Base-by-base conservation (phyloP, 2,329 filamentous ascomycete species). In the Aspergillus felis region DNA sequence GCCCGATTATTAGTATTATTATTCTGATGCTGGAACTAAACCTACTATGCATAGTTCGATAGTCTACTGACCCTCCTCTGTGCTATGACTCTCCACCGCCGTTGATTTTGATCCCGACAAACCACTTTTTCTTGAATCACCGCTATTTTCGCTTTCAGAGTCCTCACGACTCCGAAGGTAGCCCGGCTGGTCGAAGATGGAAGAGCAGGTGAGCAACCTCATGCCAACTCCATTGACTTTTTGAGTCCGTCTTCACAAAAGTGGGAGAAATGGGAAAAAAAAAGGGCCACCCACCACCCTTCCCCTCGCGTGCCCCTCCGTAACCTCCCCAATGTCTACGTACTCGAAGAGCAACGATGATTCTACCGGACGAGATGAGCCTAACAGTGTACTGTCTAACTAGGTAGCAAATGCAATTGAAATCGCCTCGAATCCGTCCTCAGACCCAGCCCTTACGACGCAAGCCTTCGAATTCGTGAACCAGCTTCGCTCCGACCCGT, bases 341-440 rank as follows among this genome's bases (percentile, higher is more conserved):
- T 53, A 27, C 20, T 29, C n/a, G 7, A 55, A 51, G 44, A 10
- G 28, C 32, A 28, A 52, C 42, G 32, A 12, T 28, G 57, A 22
- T n/a, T 22, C 8, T 25, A 35, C 44, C 44, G 27, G n/a, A 28
- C n/a, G 9, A 27, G 6, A 49, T n/a, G 32, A 47, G 9, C 32
- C 57, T 70, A 61, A 69, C 62, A 62, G 50, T 27, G 14, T 51
- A 41, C 54, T n/a, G 29, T 51, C 27, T 50, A 57, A 10, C 53
- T 57, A 97, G 91, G 87, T 97, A 76, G 90, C 94, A 79, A 93
- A 91, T 79, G 94, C 94, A 76, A 94, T 97, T 79, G 87, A 94
- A 76, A 95, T 97, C 79, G 91, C 91, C 76, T 94, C 87, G 80
- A 88, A 93, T 76, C 90, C 91, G 58, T 78, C 83, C 68, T 89